Percentiles rank a stretch among this genome's conserved stretches.
Evolutionary conservation across 176 grass and related monocot genomes (phyloP).

Genomic region (Oryza brachyantha): DNA sequence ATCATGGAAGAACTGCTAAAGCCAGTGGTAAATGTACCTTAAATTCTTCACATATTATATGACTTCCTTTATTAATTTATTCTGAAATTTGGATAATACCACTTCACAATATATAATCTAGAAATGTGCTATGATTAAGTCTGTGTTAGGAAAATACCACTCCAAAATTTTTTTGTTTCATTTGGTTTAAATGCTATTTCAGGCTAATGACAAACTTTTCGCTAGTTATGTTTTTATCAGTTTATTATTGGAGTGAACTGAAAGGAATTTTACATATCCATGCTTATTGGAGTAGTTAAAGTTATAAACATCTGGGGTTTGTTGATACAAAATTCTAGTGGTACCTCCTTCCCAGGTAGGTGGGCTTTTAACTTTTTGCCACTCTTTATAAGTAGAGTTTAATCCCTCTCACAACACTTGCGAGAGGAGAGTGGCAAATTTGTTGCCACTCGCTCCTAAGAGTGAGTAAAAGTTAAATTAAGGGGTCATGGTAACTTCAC

Average conservation of each 20-base stretch:
- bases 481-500: background rate
- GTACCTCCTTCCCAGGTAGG: background rate
- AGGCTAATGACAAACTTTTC: background rate
- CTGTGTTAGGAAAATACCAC: background rate
- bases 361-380: no score
- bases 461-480: no score
- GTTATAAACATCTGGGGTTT: background rate
- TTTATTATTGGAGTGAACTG: background rate
- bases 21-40: conserved; percentile 58
- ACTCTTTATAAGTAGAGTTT: no score
- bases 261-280: background rate
- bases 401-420: no score
- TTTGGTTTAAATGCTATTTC: background rate
- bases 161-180: background rate
- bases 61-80: background rate
- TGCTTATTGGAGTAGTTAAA: background rate
- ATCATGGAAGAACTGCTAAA: conserved; percentile 78
- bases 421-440: no score
- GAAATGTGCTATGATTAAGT: background rate
- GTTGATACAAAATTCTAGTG: background rate
- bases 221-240: background rate
- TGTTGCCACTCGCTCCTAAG: no score
- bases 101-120: background rate
- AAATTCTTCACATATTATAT: background rate
- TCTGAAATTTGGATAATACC: conserved; percentile 10